Evolutionary conservation across 2,329 filamentous ascomycete genomes (phyloP).

Genomic region (Ophiostoma piceae): DNA sequence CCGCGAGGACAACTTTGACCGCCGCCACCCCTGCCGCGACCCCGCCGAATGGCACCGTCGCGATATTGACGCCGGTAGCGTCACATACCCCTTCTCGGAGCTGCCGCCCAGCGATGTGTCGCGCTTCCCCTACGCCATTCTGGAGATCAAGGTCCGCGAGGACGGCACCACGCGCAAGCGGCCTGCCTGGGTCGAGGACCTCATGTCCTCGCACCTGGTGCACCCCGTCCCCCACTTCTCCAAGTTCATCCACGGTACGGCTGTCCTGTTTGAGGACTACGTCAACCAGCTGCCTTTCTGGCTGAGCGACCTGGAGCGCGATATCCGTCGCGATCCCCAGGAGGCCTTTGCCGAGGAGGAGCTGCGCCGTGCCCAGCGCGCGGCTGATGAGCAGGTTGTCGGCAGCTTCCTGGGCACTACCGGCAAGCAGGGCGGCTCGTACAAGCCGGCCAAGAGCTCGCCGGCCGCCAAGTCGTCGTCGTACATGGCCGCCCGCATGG

Average conservation of each 20-base stretch:
- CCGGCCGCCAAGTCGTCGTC: conserved; percentile 57
- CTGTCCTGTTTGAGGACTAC: conserved; percentile 87
- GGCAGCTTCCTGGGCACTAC: conserved; percentile 73
- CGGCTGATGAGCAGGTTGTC: conserved; percentile 82
- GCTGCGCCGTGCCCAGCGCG: conserved; percentile 70
- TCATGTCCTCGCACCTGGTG: conserved; percentile 89
- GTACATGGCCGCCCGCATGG: conserved; percentile 53
- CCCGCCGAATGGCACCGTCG: conserved; percentile 83
- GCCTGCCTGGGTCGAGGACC: conserved; percentile 80
- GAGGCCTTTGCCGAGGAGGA: conserved; percentile 88
- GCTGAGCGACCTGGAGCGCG: conserved; percentile 83
- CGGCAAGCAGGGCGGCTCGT: conserved; percentile 42
- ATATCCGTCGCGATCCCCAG: conserved; percentile 90
- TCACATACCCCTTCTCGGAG: conserved; percentile 81
- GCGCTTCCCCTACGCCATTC: conserved; percentile 80
- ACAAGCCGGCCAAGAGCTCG: conserved; percentile 58
- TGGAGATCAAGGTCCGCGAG: conserved; percentile 86
- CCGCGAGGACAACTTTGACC: conserved; percentile 68
- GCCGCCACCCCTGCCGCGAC: conserved; percentile 79
- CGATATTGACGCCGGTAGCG: conserved; percentile 77
- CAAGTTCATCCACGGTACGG: conserved; percentile 93
- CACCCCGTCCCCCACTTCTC: conserved; percentile 87
- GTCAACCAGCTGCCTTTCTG: conserved; percentile 97
- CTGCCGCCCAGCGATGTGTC: conserved; percentile 89
- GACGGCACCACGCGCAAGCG: conserved; percentile 55